Base-by-base conservation (phyloP, 2,329 filamentous ascomycete species). In the Pyrenophora seminiperda region DNA sequence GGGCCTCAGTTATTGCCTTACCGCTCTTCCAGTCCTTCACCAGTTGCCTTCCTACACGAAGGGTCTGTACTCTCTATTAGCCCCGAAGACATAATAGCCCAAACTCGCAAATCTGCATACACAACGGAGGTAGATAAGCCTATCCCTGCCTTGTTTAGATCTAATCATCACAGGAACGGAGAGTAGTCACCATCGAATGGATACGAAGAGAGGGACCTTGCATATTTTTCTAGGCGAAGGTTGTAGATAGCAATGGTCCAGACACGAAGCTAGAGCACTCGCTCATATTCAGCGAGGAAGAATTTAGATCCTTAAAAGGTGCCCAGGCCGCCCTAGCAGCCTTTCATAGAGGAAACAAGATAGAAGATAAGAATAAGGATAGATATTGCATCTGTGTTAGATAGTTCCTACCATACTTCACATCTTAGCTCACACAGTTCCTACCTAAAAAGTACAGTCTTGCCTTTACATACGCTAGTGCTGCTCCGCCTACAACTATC, bases 301-400 rank as follows among this genome's bases (percentile, higher is more conserved):
- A 38, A 38, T 38, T 38, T 38, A 38, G n/a, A 38, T 38, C 19
- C 34, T 38, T 24, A 13, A 15, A 38, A 38, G 34, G 34, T 38
- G 1, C 34, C 19, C 13, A 38, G 34, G 34, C 34, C 13, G 19
- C 34, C 34, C 10, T 38, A 13, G 34, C n/a, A 24, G 34, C 4
- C 19, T 38, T 38, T 38, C 5, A 24, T 38, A 13, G 13, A 13
- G 19, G 4, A 38, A 38, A 38, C 5, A 38, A 38, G 19, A 38
- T 13, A 38, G 34, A 24, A 24, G 34, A 38, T 38, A 13, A 38
- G 34, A 18, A 38, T 38, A 13, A 38, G 20, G 19, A 38, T 38
- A 13, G 34, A 38, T 15, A 18, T 38, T 38, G 2, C 1, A 38
- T 5, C 19, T 38, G 13, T 38, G 9, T 38, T 38, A 7, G 34